These are phyloP conservation scores for Paramarasmius palmivorus DNA, from an alignment of 1,284 basidiomycete genomes.

Conservation along the genomic window DNA sequence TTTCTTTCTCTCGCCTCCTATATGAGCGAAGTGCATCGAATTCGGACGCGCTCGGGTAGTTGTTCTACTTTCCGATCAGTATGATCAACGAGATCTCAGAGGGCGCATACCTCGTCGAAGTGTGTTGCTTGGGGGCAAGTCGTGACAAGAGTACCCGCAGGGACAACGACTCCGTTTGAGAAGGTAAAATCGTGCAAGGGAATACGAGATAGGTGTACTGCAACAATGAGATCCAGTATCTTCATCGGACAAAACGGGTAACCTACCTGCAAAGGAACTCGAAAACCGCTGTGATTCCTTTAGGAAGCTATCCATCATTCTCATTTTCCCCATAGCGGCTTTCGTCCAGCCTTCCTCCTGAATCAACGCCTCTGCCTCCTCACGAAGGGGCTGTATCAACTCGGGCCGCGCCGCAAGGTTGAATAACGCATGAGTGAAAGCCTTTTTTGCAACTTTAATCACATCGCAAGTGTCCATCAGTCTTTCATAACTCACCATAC, in stretches of 20 bases:
- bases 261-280: constrained; percentile 15
- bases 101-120: constrained; percentile 6
- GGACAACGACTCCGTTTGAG: constrained; percentile 29
- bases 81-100: not conserved
- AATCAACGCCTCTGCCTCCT: constrained; percentile 39
- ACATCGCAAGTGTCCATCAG: no score
- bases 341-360: constrained; percentile 43
- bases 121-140: constrained; percentile 22
- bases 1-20: constrained; percentile 11
- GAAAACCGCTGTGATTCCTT: constrained; percentile 24
- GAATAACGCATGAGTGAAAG: constrained; percentile 36
- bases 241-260: not conserved
- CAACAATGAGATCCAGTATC: not conserved
- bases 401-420: constrained; percentile 40
- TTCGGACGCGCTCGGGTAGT: constrained; percentile 22
- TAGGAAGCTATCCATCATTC: constrained; percentile 41
- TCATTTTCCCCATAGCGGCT: constrained; percentile 34
- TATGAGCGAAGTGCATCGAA: constrained; percentile 31
- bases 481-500: no score
- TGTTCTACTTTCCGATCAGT: not conserved
- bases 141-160: constrained; percentile 23
- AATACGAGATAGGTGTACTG: constrained; percentile 23
- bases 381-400: constrained; percentile 37
- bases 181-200: constrained; percentile 28
- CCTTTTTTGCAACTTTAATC: no score